Evolutionary conservation across 202 grass and related monocot species (phyloP).

Genomic region (Zoysia matrella): DNA sequence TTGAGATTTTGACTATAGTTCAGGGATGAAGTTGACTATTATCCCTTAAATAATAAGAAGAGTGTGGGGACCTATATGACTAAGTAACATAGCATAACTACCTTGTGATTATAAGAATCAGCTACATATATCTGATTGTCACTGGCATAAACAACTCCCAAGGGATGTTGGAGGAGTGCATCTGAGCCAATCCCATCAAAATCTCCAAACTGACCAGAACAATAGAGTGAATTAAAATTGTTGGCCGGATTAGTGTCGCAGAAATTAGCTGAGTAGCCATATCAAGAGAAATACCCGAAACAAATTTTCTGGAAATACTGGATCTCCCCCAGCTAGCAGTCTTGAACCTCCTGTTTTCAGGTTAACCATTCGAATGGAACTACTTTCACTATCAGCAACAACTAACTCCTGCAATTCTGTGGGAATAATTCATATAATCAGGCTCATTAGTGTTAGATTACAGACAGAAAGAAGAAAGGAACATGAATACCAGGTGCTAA

Average conservation of each 20-base stretch:
- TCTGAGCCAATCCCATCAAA: slow-evolving; percentile 79
- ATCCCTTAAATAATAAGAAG: too few relatives aligned
- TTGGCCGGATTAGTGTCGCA: slow-evolving; percentile 11
- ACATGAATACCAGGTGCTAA: slow-evolving; percentile 67
- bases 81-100: slow-evolving; percentile 40
- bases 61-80: too few relatives aligned
- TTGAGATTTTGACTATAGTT: too few relatives aligned
- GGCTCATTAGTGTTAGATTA: slow-evolving; percentile 21
- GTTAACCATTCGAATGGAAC: slow-evolving; percentile 93
- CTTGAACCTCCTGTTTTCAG: slow-evolving; percentile 87
- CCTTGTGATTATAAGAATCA: slow-evolving; percentile 99
- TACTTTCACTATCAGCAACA: slow-evolving; percentile 98
- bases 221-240: slow-evolving; percentile 33
- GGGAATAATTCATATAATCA: slow-evolving; percentile 34
- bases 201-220: slow-evolving; percentile 81
- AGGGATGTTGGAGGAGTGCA: slow-evolving; percentile 88
- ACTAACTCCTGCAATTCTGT: slow-evolving; percentile 78
- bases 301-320: slow-evolving; percentile 88
- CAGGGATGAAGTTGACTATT: too few relatives aligned
- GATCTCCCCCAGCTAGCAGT: slow-evolving; percentile 90
- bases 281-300: slow-evolving; percentile 79
- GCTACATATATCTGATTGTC: slow-evolving; percentile 91
- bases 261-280: slow-evolving; percentile 7
- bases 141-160: slow-evolving; percentile 75
- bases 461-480: slow-evolving; percentile 8